These are phyloP conservation scores for Dendrocalamus latiflorus DNA, from an alignment of 202 grass and related monocot species.

Conservation along the genomic window DNA sequence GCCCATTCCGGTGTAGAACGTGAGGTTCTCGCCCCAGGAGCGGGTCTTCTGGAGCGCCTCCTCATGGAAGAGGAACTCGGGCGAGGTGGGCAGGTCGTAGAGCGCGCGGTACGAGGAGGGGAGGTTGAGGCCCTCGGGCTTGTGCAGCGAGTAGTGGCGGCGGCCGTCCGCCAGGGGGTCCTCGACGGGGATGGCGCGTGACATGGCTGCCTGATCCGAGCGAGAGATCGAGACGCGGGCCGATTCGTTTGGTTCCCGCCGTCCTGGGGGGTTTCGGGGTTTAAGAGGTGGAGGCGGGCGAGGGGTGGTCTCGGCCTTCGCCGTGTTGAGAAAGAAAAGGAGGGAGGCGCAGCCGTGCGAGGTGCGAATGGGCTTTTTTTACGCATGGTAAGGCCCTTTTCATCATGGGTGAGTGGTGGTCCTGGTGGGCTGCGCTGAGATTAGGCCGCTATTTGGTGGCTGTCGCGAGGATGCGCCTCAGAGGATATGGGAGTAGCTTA, in stretches of 20 bases:
- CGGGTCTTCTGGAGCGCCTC: conserved; percentile 1
- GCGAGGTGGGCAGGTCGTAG: conserved; percentile 48
- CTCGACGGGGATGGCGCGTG: background rate
- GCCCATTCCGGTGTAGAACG: conserved; percentile 26
- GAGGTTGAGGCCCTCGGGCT: background rate
- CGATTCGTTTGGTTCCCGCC: background rate
- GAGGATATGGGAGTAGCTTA: too few species aligned
- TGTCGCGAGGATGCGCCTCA: too few species aligned
- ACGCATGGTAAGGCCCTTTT: too few species aligned
- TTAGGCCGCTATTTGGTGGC: too few species aligned
- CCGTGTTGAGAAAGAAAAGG: background rate
- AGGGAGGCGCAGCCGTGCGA: too few species aligned
- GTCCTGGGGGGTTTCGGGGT: background rate
- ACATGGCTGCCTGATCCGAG: conserved; percentile 9
- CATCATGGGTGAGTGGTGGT: too few species aligned
- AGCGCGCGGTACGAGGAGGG: conserved; percentile 23
- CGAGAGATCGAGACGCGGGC: background rate
- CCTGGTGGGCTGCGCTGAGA: too few species aligned
- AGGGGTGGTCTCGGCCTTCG: background rate
- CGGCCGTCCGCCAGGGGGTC: background rate
- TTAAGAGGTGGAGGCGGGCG: too few species aligned
- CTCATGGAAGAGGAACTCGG: conserved; percentile 48
- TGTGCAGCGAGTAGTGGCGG: background rate
- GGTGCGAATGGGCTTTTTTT: too few species aligned
- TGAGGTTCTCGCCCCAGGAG: conserved; percentile 27